A percentile compares a stretch with the other conserved stretches of the same genome.
These are phyloP conservation scores for Monosporascus sp. DNA, from an alignment of 2,329 filamentous ascomycete species.

Conservation along the genomic window DNA sequence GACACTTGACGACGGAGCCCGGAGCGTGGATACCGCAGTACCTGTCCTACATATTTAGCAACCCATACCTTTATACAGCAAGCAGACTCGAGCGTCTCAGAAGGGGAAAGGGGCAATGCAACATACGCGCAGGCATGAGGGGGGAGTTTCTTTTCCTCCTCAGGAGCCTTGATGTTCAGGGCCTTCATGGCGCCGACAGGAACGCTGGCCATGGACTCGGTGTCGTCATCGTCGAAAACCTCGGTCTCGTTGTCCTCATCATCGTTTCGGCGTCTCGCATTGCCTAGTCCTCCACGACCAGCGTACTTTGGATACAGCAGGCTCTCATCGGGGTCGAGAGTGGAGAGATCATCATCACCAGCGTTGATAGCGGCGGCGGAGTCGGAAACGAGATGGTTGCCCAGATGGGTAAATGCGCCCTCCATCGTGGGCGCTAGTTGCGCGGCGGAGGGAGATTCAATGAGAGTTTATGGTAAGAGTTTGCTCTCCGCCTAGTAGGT, in stretches of 20 bases:
- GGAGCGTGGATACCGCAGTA: slow-evolving; percentile 98
- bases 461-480: background rate
- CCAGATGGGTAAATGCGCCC: slow-evolving; percentile 81
- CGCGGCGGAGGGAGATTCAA: background rate
- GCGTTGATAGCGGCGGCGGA: slow-evolving; percentile 85
- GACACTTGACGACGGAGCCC: slow-evolving; percentile 91
- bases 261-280: slow-evolving; percentile 61
- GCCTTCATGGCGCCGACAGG: slow-evolving; percentile 72
- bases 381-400: slow-evolving; percentile 81
- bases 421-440: slow-evolving; percentile 55
- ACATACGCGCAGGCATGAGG: slow-evolving; percentile 93
- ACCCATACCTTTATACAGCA: background rate
- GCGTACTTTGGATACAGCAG: slow-evolving; percentile 69
- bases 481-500: background rate
- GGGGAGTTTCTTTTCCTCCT: slow-evolving; percentile 88
- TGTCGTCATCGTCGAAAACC: slow-evolving; percentile 76
- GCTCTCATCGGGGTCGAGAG: slow-evolving; percentile 73
- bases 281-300: slow-evolving; percentile 47
- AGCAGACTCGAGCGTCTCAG: background rate
- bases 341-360: slow-evolving; percentile 68
- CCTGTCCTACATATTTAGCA: slow-evolving; percentile 40
- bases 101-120: slow-evolving; percentile 3
- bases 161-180: slow-evolving; percentile 48
- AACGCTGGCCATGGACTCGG: slow-evolving; percentile 71
- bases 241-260: slow-evolving; percentile 90